Base-by-base conservation (phyloP, 169 alveolate species). In the Sarcocystis neurona region DNA sequence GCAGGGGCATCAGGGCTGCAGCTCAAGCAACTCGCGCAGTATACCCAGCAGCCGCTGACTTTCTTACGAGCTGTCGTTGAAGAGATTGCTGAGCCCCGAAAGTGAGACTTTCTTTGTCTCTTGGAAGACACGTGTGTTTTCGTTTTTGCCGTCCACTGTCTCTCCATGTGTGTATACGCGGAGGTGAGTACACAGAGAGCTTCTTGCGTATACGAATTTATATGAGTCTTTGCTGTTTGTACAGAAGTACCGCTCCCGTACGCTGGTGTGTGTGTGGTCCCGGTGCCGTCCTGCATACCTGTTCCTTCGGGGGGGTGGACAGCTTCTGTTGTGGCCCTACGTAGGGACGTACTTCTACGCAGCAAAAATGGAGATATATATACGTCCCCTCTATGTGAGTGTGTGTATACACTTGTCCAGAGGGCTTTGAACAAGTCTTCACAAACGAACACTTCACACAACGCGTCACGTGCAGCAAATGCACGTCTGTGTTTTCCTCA, bases 71-170 rank as follows among this genome's bases (percentile, higher is more conserved):
- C 41, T 12, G 68, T 84, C 34, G 90, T 89, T 18, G 92, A 89
- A 18, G 92, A 89, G 56, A 89, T 89, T 5, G 92, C 92, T 1
- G 92, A 89, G 47, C 92, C 75, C n/a, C 68, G 92, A 18, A 89
- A 89, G 92, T 89, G 46, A 77, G 91, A 4, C 8, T 70, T 70
- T 10, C 48, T 70, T 34, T 10, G 20, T 70, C 48, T 12, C 20
- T 37, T 15, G n/a, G 43, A 41, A 15, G 43, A 70, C n/a, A 12
- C 20, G 48, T 10, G 10, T 70, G 80, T 10, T 70, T 10, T 70
- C 80, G 32, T 15, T 15, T 12, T 41, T 20, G 80, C 48, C 10
- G 30, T 12, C 10, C 20, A 53, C 20, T 10, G 30, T 53, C 30
- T 53, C 20, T 53, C 20, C 63, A 20, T 10, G 63, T 12, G 63